Base-by-base conservation (phyloP, 495 filamentous ascomycete genomes). In the Aspergillus olivimuriae region DNA sequence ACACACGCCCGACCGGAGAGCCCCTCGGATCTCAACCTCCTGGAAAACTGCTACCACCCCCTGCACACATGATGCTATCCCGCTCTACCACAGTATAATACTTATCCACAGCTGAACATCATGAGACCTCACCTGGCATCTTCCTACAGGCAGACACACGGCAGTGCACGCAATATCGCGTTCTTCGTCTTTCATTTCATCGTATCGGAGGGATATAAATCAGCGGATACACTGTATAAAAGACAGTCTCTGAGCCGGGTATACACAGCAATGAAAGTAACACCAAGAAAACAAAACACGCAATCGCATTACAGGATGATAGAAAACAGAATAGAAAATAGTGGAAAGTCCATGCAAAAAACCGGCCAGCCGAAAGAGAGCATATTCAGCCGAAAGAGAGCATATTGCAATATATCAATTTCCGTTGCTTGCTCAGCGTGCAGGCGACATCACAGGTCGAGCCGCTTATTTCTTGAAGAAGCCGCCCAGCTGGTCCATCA, bases 381-480 rank as follows among this genome's bases (percentile, higher is more conserved):
- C n/a, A n/a, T n/a, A n/a, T n/a, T n/a, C n/a, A n/a, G n/a, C n/a
- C n/a, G n/a, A n/a, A n/a, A n/a, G n/a, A n/a, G n/a, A n/a, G n/a
- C n/a, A n/a, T n/a, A n/a, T n/a, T n/a, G n/a, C n/a, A n/a, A n/a
- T n/a, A n/a, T n/a, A n/a, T n/a, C n/a, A n/a, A n/a, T n/a, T n/a
- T n/a, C n/a, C n/a, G n/a, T n/a, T n/a, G n/a, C n/a, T n/a, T n/a
- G n/a, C n/a, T n/a, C n/a, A n/a, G n/a, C n/a, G n/a, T n/a, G n/a
- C n/a, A n/a, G n/a, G n/a, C n/a, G n/a, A n/a, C n/a, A n/a, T n/a
- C 34, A 18, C 11, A 46, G 23, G 42, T 19, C 22, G 12, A 26
- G 17, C 24, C 16, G 34, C 8, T 53, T 65, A 70, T 53, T 61
- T 67, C 58, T 68, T 66, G 60, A 72, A 72, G 61, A 65, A 72